Conservation (phyloP, 2,329 filamentous ascomycete genomes). For the Monosporascus sp. region DNA sequence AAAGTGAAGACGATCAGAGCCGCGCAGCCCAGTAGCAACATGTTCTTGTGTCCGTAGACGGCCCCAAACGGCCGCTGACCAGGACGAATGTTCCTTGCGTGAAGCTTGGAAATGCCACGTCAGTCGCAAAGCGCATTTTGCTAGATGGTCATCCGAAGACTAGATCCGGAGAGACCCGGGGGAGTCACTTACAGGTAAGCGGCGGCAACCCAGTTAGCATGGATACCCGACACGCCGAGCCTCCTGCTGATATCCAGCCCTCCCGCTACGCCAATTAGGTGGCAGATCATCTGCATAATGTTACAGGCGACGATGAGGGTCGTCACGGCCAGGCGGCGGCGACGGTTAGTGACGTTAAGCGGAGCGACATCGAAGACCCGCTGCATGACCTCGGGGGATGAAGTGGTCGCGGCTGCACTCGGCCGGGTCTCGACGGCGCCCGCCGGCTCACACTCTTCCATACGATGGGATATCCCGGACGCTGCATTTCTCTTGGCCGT, state of each 20-base stretch:
- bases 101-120: constrained; percentile 25
- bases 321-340: constrained; percentile 8
- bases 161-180: background rate
- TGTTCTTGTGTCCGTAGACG: constrained; percentile 45
- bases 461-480: background rate
- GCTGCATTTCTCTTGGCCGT: background rate
- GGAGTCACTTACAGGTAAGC: constrained; percentile 28
- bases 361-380: constrained; percentile 14
- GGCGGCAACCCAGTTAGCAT: constrained; percentile 35
- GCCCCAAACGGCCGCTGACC: constrained; percentile 47
- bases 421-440: background rate
- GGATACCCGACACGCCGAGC: constrained; percentile 24
- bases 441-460: background rate
- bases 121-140: no score
- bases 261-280: constrained; percentile 24
- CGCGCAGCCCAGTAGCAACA: constrained; percentile 38
- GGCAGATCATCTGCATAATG: constrained; percentile 24
- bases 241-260: constrained; percentile 22
- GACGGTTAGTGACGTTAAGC: constrained; percentile 10
- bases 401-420: background rate
- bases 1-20: constrained; percentile 40
- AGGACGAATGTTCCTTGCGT: constrained; percentile 50
- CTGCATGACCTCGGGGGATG: constrained; percentile 7
- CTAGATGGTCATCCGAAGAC: background rate
- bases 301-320: constrained; percentile 9